Percentiles rank a stretch among this genome's conserved stretches.
Evolutionary conservation across 257 asterid genomes (phyloP).

Genomic region (Plectranthus barbatus): DNA sequence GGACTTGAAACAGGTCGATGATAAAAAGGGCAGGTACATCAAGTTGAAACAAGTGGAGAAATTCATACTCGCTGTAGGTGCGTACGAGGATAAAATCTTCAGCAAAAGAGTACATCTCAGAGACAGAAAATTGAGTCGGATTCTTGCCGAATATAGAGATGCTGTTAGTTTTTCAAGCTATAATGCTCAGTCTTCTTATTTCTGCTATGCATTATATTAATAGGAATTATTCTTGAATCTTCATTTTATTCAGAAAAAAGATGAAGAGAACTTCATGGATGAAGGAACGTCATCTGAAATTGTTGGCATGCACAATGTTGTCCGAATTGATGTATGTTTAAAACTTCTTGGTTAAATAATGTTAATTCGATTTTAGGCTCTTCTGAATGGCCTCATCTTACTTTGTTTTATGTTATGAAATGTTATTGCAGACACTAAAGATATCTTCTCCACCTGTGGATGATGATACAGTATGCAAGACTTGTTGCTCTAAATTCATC

Average conservation of each 20-base stretch:
- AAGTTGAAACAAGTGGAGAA: conserved; percentile 40
- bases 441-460: background rate
- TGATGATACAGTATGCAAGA: conserved; percentile 29
- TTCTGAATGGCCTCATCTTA: background rate
- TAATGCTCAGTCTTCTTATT: background rate
- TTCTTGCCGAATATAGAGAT: conserved; percentile 5
- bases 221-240: background rate
- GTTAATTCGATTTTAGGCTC: background rate
- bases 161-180: conserved; percentile 15
- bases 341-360: background rate
- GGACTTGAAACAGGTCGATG: conserved; percentile 21
- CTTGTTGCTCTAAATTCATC: background rate
- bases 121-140: conserved; percentile 21
- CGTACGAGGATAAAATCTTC: conserved; percentile 48
- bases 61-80: conserved; percentile 36
- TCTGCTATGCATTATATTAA: too few species aligned
- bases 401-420: background rate
- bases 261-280: background rate
- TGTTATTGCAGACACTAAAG: background rate
- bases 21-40: conserved; percentile 21
- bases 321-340: conserved; percentile 5
- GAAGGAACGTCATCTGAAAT: conserved; percentile 13
- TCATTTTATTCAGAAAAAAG: conserved; percentile 15
- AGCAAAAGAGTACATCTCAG: conserved; percentile 27
- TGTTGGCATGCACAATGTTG: background rate